Conservation (phyloP, 345 rosid genomes). For the Clarkia xantiana region DNA sequence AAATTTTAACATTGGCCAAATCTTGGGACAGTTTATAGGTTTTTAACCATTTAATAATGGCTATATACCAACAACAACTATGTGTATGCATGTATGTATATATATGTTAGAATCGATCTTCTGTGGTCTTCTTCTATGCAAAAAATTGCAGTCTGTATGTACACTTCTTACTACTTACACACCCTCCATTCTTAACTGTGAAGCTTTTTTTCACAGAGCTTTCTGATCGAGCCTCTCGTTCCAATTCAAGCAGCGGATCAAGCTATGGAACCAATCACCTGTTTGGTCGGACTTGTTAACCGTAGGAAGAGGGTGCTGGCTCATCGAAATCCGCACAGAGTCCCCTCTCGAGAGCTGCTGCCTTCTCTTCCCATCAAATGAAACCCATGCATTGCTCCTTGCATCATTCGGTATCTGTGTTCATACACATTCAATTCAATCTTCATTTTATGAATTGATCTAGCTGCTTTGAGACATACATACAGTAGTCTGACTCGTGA, state of each 20-base stretch:
- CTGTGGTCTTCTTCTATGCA: too few species aligned
- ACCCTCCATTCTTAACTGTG: too few species aligned
- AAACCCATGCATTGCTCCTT: constrained; percentile 98
- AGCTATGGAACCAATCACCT: constrained; percentile 92
- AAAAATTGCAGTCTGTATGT: too few species aligned
- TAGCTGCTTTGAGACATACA: too few species aligned
- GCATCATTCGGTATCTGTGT: constrained; percentile 81
- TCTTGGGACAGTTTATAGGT: too few species aligned
- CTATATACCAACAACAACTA: too few species aligned
- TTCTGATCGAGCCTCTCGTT: constrained; percentile 90
- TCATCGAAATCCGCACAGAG: constrained; percentile 77
- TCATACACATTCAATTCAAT: not conserved
- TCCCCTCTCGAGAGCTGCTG: constrained; percentile 96
- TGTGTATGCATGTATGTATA: too few species aligned
- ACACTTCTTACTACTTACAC: too few species aligned
- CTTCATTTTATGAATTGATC: not conserved
- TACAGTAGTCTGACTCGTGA: too few species aligned
- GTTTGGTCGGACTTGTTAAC: constrained; percentile 93
- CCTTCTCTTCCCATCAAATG: constrained; percentile 95
- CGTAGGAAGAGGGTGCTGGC: constrained; percentile 91
- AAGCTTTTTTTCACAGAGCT: constrained; percentile 31
- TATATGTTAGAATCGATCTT: too few species aligned
- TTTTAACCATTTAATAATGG: too few species aligned
- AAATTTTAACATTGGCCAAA: too few species aligned
- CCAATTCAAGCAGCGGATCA: constrained; percentile 95